Conservation (phyloP, 140 eudicot species). For the Senecio squalidus region DNA sequence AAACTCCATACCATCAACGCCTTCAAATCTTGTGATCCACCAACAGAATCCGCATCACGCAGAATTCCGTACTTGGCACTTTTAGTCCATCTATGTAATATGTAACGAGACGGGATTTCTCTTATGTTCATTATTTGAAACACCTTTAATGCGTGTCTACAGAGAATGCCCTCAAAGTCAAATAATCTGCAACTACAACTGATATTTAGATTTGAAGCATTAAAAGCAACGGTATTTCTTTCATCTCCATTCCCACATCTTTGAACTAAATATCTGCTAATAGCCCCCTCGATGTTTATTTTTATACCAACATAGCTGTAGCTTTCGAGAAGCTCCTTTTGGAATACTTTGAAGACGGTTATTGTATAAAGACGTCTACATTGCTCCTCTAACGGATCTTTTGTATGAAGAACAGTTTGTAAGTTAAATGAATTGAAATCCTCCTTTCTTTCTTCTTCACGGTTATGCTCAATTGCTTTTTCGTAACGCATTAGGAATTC, state of each 20-base stretch:
- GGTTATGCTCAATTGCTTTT: slow-evolving; percentile 35
- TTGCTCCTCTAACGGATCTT: slow-evolving; percentile 44
- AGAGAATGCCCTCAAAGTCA: slow-evolving; percentile 38
- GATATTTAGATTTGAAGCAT: slow-evolving; percentile 35
- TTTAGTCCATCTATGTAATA: slow-evolving; percentile 40
- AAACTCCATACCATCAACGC: slow-evolving; percentile 47
- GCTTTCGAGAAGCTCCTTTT: slow-evolving; percentile 42
- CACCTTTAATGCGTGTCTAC: slow-evolving; percentile 40
- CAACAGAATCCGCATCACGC: slow-evolving; percentile 31
- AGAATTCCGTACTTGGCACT: slow-evolving; percentile 39
- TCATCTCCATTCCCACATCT: slow-evolving; percentile 44
- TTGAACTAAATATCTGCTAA: slow-evolving; percentile 36
- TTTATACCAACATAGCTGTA: slow-evolving; percentile 41
- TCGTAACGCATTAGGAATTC: slow-evolving; percentile 35
- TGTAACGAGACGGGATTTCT: slow-evolving; percentile 42
- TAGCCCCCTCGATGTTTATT: slow-evolving; percentile 45
- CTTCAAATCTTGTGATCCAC: slow-evolving; percentile 37
- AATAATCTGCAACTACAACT: slow-evolving; percentile 45
- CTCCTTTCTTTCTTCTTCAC: slow-evolving; percentile 43
- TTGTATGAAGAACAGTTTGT: slow-evolving; percentile 40
- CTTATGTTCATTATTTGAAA: slow-evolving; percentile 42
- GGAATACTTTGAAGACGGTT: slow-evolving; percentile 33
- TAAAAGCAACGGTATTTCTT: slow-evolving; percentile 35
- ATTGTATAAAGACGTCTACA: slow-evolving; percentile 36
- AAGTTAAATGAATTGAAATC: slow-evolving; percentile 33